phyloP scores from a whole-genome alignment of 164 flowering plant species.

The Chimonanthus praecox region DNA sequence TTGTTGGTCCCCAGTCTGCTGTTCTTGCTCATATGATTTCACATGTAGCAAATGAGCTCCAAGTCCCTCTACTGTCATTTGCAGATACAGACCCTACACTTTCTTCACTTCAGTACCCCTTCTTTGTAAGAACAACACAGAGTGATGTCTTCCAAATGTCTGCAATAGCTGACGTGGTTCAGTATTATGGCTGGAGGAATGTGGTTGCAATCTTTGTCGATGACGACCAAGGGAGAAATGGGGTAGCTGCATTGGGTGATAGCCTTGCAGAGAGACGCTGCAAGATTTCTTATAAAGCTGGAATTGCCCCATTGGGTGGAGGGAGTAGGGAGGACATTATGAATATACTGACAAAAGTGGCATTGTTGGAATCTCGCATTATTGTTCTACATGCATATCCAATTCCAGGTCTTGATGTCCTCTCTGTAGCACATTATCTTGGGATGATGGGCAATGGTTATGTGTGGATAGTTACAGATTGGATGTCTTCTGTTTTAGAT shows the following conservation, averaged over 20 bases:
- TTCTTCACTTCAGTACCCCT: slow-evolving; percentile 75
- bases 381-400: slow-evolving; percentile 62
- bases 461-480: slow-evolving; percentile 92
- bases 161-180: slow-evolving; percentile 71
- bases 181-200: slow-evolving; percentile 65
- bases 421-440: slow-evolving; percentile 59
- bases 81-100: slow-evolving; percentile 90
- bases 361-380: slow-evolving; percentile 62
- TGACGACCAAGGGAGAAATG: slow-evolving; percentile 82
- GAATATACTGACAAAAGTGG: slow-evolving; percentile 57
- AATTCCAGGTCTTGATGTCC: slow-evolving; percentile 43
- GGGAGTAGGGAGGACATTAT: slow-evolving; percentile 28
- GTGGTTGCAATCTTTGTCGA: slow-evolving; percentile 69
- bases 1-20: slow-evolving; percentile 89
- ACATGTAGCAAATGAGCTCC: slow-evolving; percentile 70
- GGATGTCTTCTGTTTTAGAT: slow-evolving; percentile 74
- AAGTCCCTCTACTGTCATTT: slow-evolving; percentile 82
- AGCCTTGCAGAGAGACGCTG: slow-evolving; percentile 63
- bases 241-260: slow-evolving; percentile 65
- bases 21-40: slow-evolving; percentile 70
- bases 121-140: slow-evolving; percentile 62
- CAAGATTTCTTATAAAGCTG: slow-evolving; percentile 59
- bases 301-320: slow-evolving; percentile 28
- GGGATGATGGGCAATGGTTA: slow-evolving; percentile 79
- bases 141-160: slow-evolving; percentile 81